These are phyloP conservation scores for Leccinum fibrillosum DNA, from an alignment of 768 basidiomycete genomes.

Conservation along the genomic window DNA sequence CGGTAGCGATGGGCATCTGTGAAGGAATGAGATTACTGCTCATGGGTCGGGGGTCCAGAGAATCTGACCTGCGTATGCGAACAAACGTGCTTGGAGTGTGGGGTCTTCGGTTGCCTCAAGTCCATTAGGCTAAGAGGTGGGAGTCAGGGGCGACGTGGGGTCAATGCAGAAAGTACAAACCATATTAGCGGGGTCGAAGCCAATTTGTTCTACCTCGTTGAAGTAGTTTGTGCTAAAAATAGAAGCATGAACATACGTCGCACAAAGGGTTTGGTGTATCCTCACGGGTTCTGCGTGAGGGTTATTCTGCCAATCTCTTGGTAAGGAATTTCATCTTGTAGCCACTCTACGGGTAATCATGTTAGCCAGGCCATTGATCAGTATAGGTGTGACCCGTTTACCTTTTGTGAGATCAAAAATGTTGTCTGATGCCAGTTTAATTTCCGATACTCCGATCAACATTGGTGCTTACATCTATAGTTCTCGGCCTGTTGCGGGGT, in stretches of 20 bases:
- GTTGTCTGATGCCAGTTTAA: conserved; percentile 35
- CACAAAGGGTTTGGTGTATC: not conserved
- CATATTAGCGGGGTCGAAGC: conserved; percentile 48
- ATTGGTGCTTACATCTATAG: conserved; percentile 31
- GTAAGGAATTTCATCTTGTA: conserved; percentile 31
- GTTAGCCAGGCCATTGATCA: not conserved
- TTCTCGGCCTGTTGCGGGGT: conserved; percentile 49
- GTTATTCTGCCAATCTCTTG: conserved; percentile 38
- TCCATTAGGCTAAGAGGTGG: conserved; percentile 23
- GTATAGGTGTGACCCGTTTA: conserved; percentile 1
- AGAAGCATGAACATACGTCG: not conserved
- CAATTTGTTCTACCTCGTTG: too few species aligned
- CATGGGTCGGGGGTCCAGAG: not conserved
- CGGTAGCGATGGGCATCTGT: conserved; percentile 40
- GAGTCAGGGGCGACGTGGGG: not conserved
- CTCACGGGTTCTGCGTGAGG: conserved; percentile 36
- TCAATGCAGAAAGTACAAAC: conserved; percentile 21
- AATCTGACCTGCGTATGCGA: conserved; percentile 48
- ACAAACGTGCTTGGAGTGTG: conserved; percentile 54
- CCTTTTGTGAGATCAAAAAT: conserved; percentile 50
- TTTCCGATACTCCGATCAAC: not conserved
- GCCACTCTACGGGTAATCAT: conserved; percentile 31
- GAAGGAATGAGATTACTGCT: not conserved
- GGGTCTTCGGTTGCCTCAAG: conserved; percentile 55
- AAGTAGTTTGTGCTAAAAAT: too few species aligned